These are phyloP conservation scores for Kurtzmaniella quercitrusa DNA, from an alignment of 1,139 yeast genomes.

Conservation along the genomic window DNA sequence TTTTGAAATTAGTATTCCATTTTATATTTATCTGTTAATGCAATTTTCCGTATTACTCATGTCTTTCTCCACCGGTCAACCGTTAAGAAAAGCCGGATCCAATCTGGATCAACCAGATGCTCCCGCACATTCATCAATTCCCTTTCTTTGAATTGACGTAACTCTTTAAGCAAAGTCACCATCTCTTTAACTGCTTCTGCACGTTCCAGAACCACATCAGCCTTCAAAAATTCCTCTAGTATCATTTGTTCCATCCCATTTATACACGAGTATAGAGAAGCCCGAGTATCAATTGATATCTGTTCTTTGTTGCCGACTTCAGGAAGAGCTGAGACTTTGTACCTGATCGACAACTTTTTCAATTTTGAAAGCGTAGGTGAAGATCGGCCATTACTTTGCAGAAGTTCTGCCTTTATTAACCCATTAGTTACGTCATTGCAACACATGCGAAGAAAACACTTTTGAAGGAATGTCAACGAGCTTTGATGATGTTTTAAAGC, in stretches of 20 bases:
- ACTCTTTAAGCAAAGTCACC: constrained; percentile 11
- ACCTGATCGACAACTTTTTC: constrained; percentile 29
- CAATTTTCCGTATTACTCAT: background rate
- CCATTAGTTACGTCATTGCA: constrained; percentile 14
- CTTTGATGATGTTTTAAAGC: constrained; percentile 14
- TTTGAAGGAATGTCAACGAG: constrained; percentile 21
- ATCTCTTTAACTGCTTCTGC: constrained; percentile 8
- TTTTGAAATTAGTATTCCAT: too few relatives aligned
- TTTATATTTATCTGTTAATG: too few relatives aligned
- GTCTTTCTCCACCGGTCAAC: constrained; percentile 4
- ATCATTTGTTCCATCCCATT: constrained; percentile 11
- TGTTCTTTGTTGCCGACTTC: constrained; percentile 9
- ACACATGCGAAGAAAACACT: constrained; percentile 22
- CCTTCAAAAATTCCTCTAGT: constrained; percentile 9
- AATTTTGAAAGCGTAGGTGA: constrained; percentile 22
- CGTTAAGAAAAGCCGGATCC: constrained; percentile 4
- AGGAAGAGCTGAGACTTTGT: constrained; percentile 21
- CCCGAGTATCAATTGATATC: constrained; percentile 12
- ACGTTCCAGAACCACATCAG: constrained; percentile 1
- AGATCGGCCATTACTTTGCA: constrained; percentile 7
- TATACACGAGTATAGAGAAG: constrained; percentile 12
- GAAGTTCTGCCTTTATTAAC: constrained; percentile 12
- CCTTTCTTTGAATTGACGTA: constrained; percentile 14
- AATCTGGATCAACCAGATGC: constrained; percentile 2
- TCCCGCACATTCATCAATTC: constrained; percentile 14